These are phyloP conservation scores for Epichloe aotearoae DNA, from an alignment of 2,329 filamentous ascomycete genomes.

Conservation along the genomic window DNA sequence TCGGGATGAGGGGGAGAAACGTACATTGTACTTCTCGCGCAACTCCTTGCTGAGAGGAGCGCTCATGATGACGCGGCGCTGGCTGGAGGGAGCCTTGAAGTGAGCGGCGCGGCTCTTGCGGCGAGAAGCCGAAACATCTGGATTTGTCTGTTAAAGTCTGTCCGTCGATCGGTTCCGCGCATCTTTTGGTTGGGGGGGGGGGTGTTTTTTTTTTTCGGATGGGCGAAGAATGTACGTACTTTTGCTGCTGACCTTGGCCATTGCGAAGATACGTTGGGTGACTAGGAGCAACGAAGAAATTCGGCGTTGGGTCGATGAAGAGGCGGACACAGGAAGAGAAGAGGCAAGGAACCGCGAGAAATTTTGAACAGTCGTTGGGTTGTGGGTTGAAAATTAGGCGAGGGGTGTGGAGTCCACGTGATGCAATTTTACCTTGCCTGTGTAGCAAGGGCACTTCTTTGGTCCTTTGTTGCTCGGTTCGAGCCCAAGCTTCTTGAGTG, in stretches of 20 bases:
- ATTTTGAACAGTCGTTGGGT: conserved; percentile 8
- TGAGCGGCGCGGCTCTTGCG: conserved; percentile 99
- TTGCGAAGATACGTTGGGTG: conserved; percentile 31
- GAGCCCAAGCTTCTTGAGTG: no score
- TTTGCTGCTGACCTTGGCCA: conserved; percentile 60
- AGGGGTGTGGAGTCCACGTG: conserved; percentile 19
- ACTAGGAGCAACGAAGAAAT: conserved; percentile 12
- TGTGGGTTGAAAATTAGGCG: conserved; percentile 20
- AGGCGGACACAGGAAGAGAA: not conserved
- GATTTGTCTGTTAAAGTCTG: not conserved
- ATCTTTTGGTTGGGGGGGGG: not conserved
- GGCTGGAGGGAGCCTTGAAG: conserved; percentile 88
- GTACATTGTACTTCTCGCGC: conserved; percentile 96
- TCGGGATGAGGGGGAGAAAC: conserved; percentile 17
- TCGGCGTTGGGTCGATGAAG: conserved; percentile 20
- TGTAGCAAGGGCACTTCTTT: no score
- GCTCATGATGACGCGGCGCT: conserved; percentile 94
- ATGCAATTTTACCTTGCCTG: conserved; percentile 5
- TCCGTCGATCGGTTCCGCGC: no score
- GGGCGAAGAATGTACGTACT: conserved; percentile 25
- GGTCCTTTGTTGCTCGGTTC: no score
- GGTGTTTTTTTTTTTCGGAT: not conserved
- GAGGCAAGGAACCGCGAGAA: not conserved
- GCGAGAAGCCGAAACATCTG: conserved; percentile 63
- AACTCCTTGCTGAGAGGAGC: conserved; percentile 93